A percentile compares a stretch with the other conserved stretches of the same genome.
Conservation (phyloP, 2,329 filamentous ascomycete genomes). For the Aspergillus jensenii region DNA sequence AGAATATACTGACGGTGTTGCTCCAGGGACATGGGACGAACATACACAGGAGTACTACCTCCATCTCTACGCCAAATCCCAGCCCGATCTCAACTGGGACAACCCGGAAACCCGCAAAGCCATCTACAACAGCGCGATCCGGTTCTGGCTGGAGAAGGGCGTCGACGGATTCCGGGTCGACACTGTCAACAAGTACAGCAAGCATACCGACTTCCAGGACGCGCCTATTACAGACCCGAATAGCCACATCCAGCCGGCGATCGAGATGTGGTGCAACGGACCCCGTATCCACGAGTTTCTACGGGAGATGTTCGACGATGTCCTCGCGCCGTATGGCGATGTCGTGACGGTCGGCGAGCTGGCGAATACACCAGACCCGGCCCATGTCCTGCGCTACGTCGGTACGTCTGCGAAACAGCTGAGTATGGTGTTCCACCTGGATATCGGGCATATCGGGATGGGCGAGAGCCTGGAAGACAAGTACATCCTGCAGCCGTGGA, state of each 20-base stretch:
- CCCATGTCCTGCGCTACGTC: conserved; percentile 54
- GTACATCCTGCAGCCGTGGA: not conserved
- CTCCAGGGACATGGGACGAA: conserved; percentile 60
- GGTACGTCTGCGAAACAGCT: conserved; percentile 58
- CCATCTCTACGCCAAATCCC: conserved; percentile 69
- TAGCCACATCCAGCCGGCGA: conserved; percentile 25
- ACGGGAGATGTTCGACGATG: not conserved
- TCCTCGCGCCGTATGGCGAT: conserved; percentile 53
- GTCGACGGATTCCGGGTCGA: conserved; percentile 73
- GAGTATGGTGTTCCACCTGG: conserved; percentile 62
- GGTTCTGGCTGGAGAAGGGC: conserved; percentile 74
- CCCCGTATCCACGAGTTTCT: not conserved
- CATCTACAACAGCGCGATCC: conserved; percentile 63
- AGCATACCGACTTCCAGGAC: conserved; percentile 55
- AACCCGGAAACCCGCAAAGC: conserved; percentile 64
- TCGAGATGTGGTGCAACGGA: not conserved
- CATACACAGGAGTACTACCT: conserved; percentile 73
- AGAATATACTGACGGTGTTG: no score
- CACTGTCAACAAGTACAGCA: conserved; percentile 71
- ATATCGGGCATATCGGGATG: not conserved
- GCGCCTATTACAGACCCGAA: conserved; percentile 34
- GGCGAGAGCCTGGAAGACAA: not conserved
- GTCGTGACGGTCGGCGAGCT: conserved; percentile 60
- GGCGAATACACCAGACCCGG: conserved; percentile 54
- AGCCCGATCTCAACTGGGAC: conserved; percentile 84